Percentiles rank a stretch among this genome's conserved stretches.
Conservation (phyloP, 306 rosid species). For the Mimosa pudica region DNA sequence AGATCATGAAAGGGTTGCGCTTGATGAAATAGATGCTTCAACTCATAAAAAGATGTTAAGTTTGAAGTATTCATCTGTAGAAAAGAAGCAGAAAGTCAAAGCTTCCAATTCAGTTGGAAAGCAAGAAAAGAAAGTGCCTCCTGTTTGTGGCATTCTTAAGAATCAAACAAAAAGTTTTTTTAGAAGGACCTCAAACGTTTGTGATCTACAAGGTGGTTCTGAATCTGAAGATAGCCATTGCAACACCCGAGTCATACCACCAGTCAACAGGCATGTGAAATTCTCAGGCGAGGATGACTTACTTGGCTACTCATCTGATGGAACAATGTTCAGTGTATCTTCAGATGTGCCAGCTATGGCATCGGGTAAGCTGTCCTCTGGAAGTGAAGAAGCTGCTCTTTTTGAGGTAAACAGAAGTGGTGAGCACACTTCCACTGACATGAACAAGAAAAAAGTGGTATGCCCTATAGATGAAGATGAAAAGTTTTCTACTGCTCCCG, state of each 20-base stretch:
- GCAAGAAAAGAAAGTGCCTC: slow-evolving; percentile 45
- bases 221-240: slow-evolving; percentile 39
- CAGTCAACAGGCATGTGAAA: slow-evolving; percentile 55
- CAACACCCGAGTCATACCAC: slow-evolving; percentile 39
- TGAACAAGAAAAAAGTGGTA: slow-evolving; percentile 34
- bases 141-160: slow-evolving; percentile 60
- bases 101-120: slow-evolving; percentile 28
- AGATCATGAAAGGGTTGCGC: slow-evolving; percentile 29
- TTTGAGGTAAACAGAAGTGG: slow-evolving; percentile 43
- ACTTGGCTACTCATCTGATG: slow-evolving; percentile 49
- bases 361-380: slow-evolving; percentile 42
- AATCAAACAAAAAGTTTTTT: slow-evolving; percentile 42
- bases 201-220: slow-evolving; percentile 32
- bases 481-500: slow-evolving; percentile 36
- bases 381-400: slow-evolving; percentile 40
- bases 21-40: slow-evolving; percentile 35
- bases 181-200: slow-evolving; percentile 44
- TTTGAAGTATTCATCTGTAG: slow-evolving; percentile 38
- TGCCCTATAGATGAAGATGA: slow-evolving; percentile 34
- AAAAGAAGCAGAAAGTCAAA: slow-evolving; percentile 47
- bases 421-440: slow-evolving; percentile 26
- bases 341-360: slow-evolving; percentile 43
- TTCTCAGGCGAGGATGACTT: slow-evolving; percentile 54
- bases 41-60: slow-evolving; percentile 45
- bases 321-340: slow-evolving; percentile 36